Percentiles rank a stretch among this genome's conserved stretches.
Evolutionary conservation across 2,329 filamentous ascomycete genomes (phyloP).

Genomic region (Trichoderma sp.): DNA sequence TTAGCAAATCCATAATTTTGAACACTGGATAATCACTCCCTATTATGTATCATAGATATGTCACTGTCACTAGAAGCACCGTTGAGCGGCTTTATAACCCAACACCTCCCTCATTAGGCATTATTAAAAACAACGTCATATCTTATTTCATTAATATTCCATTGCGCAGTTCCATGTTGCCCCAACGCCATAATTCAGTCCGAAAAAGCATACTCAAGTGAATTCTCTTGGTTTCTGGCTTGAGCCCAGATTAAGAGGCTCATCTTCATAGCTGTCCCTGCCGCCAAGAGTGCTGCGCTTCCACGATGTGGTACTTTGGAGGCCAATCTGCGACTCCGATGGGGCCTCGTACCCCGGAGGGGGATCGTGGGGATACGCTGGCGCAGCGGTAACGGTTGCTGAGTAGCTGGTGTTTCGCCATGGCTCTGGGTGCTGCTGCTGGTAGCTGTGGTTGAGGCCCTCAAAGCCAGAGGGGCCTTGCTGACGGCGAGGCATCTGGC

Average conservation of each 20-base stretch:
- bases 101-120: not conserved
- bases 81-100: not conserved
- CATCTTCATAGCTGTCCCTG: slow-evolving; percentile 31
- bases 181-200: slow-evolving; percentile 26
- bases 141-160: not conserved
- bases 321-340: slow-evolving; percentile 29
- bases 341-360: slow-evolving; percentile 37
- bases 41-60: not conserved
- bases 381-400: slow-evolving; percentile 22
- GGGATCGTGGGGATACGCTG: slow-evolving; percentile 28
- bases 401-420: slow-evolving; percentile 30
- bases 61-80: not conserved
- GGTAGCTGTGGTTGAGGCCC: slow-evolving; percentile 27
- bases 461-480: slow-evolving; percentile 20
- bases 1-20: not conserved
- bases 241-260: slow-evolving; percentile 31
- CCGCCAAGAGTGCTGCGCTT: slow-evolving; percentile 30
- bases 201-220: slow-evolving; percentile 24
- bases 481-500: slow-evolving; percentile 26
- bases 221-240: slow-evolving; percentile 36
- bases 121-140: not conserved
- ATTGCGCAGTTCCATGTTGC: not conserved
- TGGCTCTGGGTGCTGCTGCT: slow-evolving; percentile 27
- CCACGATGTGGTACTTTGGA: slow-evolving; percentile 31
- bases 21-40: not conserved